A percentile compares a stretch with the other conserved stretches of the same genome.
Conservation (phyloP, 805 yeast genomes). For the Zygoascus bituminiphila region DNA sequence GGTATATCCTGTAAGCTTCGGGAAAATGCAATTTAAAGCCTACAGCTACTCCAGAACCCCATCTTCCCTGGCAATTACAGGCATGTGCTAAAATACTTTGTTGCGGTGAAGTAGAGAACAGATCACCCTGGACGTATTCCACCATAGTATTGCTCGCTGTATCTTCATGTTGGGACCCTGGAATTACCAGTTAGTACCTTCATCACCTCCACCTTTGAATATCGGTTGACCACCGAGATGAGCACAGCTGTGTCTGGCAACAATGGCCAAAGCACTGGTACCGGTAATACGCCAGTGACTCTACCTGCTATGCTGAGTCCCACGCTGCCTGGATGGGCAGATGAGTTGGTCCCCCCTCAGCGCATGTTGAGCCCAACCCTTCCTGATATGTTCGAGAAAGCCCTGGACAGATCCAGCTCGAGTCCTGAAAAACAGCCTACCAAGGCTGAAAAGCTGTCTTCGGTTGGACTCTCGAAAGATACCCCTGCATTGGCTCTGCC, state of each 20-base stretch:
- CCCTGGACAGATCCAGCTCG: constrained; percentile 1
- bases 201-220: not conserved
- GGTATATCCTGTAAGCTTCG: constrained; percentile 44
- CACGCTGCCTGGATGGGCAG: constrained; percentile 29
- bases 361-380: constrained; percentile 34
- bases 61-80: constrained; percentile 66
- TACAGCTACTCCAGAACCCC: constrained; percentile 84
- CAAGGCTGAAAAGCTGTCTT: constrained; percentile 3
- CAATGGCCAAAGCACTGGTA: not conserved
- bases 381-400: constrained; percentile 27
- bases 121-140: constrained; percentile 47
- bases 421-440: constrained; percentile 1
- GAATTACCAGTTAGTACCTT: not conserved
- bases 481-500: not conserved
- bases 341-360: constrained; percentile 22
- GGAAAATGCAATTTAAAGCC: constrained; percentile 49
- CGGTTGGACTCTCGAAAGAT: constrained; percentile 5
- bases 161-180: not conserved
- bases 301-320: constrained; percentile 33
- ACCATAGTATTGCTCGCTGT: constrained; percentile 1
- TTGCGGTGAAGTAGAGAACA: constrained; percentile 33
- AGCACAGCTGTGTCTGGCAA: not conserved
- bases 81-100: constrained; percentile 61
- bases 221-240: not conserved
- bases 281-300: not conserved